Evolutionary conservation across 176 grass and related monocot species (phyloP), one percentile per base, ranked within the genome.

Genomic region (Eleusine coracana): DNA sequence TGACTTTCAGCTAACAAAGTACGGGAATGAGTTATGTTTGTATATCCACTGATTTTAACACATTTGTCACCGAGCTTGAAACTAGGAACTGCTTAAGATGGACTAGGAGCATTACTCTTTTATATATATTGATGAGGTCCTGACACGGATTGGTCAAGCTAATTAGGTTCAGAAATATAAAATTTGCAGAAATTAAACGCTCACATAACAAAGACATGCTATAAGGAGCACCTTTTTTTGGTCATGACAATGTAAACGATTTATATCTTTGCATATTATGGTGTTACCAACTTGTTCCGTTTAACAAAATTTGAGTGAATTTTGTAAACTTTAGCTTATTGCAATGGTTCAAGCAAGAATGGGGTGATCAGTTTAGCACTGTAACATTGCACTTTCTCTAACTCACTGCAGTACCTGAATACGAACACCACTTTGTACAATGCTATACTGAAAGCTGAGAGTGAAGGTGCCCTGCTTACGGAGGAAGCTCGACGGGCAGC

Each of bases 351-450:
- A 20, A 70, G 25, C 25, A 12, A 5, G 5, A 70, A 31, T 56
- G 28, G 55, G 20, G 21, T 17, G 56, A 34, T 52, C 59, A 41
- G 25, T 29, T 45, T 18, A 31, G 4, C 68, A 62, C 2, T 68
- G 7, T 79, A 82, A 78, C 60, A 79, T 86, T 67, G 66, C 13
- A 4, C 80, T 83, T 80, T 73, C 3, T 88, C n/a, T 49, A 41
- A 83, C 4, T 28, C 56, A 70, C 59, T 93, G 79, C 88, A 98
- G 95, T 87, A 89, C 66, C 89, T 98, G 68, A 98, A 98, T 83
- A 95, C 90, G 10, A 98, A 91, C 85, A 82, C 45, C 13, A 93
- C 71, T 76, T 89, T 98, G 73, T 98, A 95, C 67, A 98, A 91
- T 73, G 92, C 90, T 45, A 79, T 95, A 78, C 73, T 93, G 38